Conservation (phyloP, 2,329 filamentous ascomycete genomes). For the Drechmeria coniospora region DNA sequence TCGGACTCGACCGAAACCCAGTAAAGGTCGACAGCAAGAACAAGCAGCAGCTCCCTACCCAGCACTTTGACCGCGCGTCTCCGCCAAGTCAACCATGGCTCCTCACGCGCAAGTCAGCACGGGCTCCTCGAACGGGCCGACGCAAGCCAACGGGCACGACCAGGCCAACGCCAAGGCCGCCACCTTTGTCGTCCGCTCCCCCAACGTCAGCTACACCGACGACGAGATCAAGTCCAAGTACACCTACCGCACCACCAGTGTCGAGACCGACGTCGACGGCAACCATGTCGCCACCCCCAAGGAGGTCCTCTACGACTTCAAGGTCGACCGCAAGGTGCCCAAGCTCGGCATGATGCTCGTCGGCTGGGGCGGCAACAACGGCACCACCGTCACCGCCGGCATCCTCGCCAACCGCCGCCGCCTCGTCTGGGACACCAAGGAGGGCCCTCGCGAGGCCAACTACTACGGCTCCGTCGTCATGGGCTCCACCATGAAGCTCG, state of each 20-base stretch:
- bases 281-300: constrained; percentile 72
- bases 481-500: constrained; percentile 94
- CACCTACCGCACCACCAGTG: constrained; percentile 85
- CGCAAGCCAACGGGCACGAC: constrained; percentile 24
- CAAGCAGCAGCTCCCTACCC: constrained; percentile 8
- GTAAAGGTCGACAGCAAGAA: constrained; percentile 28
- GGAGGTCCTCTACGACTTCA: constrained; percentile 91
- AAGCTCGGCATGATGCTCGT: constrained; percentile 96
- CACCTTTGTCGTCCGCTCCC: constrained; percentile 77
- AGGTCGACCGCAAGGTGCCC: constrained; percentile 83
- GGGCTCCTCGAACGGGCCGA: constrained; percentile 47
- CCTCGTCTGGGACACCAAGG: constrained; percentile 84
- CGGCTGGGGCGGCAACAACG: constrained; percentile 96
- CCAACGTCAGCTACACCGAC: constrained; percentile 85
- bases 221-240: constrained; percentile 84
- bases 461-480: constrained; percentile 98
- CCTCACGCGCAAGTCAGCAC: constrained; percentile 62
- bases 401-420: constrained; percentile 88
- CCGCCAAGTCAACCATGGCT: constrained; percentile 49
- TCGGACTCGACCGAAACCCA: constrained; percentile 47
- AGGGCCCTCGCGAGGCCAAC: constrained; percentile 73
- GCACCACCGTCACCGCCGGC: constrained; percentile 89
- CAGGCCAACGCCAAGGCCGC: constrained; percentile 34
- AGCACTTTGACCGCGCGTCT: too few species aligned
- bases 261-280: constrained; percentile 56